These are phyloP conservation scores for Pholiota conissans DNA, from an alignment of 768 basidiomycete genomes.

Conservation along the genomic window DNA sequence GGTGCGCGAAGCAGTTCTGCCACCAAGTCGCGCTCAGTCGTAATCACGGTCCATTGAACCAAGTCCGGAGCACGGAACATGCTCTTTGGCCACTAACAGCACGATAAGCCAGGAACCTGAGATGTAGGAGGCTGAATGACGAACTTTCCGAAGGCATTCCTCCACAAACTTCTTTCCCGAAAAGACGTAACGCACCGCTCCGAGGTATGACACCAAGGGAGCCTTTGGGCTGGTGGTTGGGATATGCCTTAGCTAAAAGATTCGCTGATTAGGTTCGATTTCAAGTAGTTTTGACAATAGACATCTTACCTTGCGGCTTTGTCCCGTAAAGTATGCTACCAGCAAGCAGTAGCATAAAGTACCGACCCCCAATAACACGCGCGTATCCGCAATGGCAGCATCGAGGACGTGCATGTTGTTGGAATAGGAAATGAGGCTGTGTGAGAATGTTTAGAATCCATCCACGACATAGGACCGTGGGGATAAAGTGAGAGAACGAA, in stretches of 20 bases:
- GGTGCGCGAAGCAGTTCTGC: constrained; percentile 42
- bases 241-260: neutral
- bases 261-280: neutral
- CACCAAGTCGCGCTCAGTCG: constrained; percentile 27
- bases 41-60: constrained; percentile 40
- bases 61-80: constrained; percentile 15
- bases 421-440: too few relatives aligned
- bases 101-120: neutral
- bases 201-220: neutral
- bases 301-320: neutral
- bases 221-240: neutral
- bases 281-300: neutral
- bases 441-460: too few relatives aligned
- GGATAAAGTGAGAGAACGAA: too few relatives aligned
- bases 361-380: neutral
- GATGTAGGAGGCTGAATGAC: neutral
- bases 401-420: neutral
- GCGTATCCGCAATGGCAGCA: neutral
- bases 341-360: neutral
- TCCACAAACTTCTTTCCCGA: neutral
- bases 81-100: constrained; percentile 9
- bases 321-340: neutral
- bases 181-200: neutral
- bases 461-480: too few relatives aligned
- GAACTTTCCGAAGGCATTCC: neutral